Percentiles rank a stretch among this genome's conserved stretches.
phyloP scores from a whole-genome alignment of 1,139 yeast species.

The Saccharomyces hybrid region DNA sequence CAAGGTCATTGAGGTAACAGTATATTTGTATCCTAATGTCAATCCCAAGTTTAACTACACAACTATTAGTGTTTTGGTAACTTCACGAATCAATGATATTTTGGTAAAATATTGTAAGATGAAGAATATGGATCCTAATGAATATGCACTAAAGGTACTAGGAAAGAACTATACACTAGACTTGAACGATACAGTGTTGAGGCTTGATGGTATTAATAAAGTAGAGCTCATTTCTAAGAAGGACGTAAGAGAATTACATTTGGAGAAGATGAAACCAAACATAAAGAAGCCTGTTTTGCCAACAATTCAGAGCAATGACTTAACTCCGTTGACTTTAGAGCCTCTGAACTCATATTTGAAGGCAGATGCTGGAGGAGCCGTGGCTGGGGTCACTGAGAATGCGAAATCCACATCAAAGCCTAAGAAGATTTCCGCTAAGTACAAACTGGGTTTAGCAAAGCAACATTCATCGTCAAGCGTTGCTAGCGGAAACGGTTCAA shows the following conservation, averaged over 20 bases:
- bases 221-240: slow-evolving; percentile 29
- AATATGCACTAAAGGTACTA: slow-evolving; percentile 30
- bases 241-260: slow-evolving; percentile 26
- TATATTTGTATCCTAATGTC: slow-evolving; percentile 31
- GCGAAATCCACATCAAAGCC: slow-evolving; percentile 10
- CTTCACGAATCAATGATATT: slow-evolving; percentile 33
- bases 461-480: slow-evolving; percentile 14
- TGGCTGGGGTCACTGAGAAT: slow-evolving; percentile 1
- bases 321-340: slow-evolving; percentile 30
- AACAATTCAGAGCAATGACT: slow-evolving; percentile 30
- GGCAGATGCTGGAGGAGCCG: slow-evolving; percentile 8
- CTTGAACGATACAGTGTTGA: slow-evolving; percentile 33
- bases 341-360: slow-evolving; percentile 17
- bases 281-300: slow-evolving; percentile 26
- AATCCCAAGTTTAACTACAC: slow-evolving; percentile 25
- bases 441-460: slow-evolving; percentile 19
- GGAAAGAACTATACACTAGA: slow-evolving; percentile 29
- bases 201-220: slow-evolving; percentile 32
- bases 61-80: slow-evolving; percentile 28
- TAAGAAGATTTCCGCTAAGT: slow-evolving; percentile 18
- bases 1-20: slow-evolving; percentile 25
- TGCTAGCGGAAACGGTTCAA: slow-evolving; percentile 9
- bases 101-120: slow-evolving; percentile 29
- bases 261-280: slow-evolving; percentile 25
- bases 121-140: slow-evolving; percentile 31